phyloP scores from a whole-genome alignment of 805 yeast species.

The Saturnispora sanitii region DNA sequence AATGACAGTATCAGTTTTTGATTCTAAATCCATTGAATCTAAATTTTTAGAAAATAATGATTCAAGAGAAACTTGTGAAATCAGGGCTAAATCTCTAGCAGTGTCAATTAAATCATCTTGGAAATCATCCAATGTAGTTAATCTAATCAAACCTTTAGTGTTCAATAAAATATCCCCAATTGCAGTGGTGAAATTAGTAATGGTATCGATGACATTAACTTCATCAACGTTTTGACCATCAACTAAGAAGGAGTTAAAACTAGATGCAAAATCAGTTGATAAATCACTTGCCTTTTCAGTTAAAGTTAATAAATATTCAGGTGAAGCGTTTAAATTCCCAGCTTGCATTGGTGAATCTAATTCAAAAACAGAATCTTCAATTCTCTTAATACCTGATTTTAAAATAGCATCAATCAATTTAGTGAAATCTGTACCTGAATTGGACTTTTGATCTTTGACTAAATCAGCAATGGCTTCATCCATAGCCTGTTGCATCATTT shows the following conservation, averaged over 20 bases:
- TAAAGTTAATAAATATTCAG: slow-evolving; percentile 55
- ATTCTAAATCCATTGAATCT: slow-evolving; percentile 44
- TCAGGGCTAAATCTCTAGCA: slow-evolving; percentile 49
- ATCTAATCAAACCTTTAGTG: slow-evolving; percentile 58
- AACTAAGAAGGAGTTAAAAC: slow-evolving; percentile 64
- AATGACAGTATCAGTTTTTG: slow-evolving; percentile 67
- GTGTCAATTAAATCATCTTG: slow-evolving; percentile 40
- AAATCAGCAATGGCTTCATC: slow-evolving; percentile 59
- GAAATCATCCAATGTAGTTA: slow-evolving; percentile 39
- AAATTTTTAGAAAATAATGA: slow-evolving; percentile 46
- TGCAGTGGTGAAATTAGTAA: slow-evolving; percentile 53
- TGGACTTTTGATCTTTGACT: slow-evolving; percentile 32
- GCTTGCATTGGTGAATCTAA: slow-evolving; percentile 74
- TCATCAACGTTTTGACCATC: slow-evolving; percentile 67
- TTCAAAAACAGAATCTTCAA: slow-evolving; percentile 64
- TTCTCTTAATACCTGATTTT: slow-evolving; percentile 54
- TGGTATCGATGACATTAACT: slow-evolving; percentile 48
- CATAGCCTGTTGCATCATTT: slow-evolving; percentile 68
- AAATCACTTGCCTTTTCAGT: slow-evolving; percentile 59
- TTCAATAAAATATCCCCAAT: slow-evolving; percentile 54
- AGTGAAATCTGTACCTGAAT: slow-evolving; percentile 39
- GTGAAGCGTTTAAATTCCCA: slow-evolving; percentile 68
- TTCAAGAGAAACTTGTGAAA: slow-evolving; percentile 52
- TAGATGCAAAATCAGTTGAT: slow-evolving; percentile 72
- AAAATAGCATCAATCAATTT: slow-evolving; percentile 61